Percentiles rank a stretch among this genome's conserved stretches.
Evolutionary conservation across 495 filamentous ascomycete species (phyloP).

Genomic region (Xylaria bambusicola): DNA sequence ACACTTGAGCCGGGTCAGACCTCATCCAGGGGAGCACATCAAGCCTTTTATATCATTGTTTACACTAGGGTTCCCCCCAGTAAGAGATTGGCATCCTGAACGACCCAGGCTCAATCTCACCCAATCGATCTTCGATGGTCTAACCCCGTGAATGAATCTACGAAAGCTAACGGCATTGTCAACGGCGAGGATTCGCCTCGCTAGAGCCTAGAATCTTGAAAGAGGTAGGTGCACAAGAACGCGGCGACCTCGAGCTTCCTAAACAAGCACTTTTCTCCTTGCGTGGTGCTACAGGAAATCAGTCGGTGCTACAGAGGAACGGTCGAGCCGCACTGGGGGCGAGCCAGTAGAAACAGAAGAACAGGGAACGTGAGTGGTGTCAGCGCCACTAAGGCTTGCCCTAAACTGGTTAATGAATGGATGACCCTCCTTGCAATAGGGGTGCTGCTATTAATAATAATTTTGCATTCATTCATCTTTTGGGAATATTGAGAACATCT

Average conservation of each 20-base stretch:
- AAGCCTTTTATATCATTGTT: too few species aligned
- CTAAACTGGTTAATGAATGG: neutral
- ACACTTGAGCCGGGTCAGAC: too few species aligned
- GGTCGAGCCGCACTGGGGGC: neutral
- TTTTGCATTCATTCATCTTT: too few species aligned
- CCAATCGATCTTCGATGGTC: too few species aligned
- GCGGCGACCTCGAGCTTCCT: constrained; percentile 3
- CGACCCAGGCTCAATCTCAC: too few species aligned
- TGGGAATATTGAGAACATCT: too few species aligned
- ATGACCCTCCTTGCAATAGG: neutral
- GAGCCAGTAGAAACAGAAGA: constrained; percentile 8
- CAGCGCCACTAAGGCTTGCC: neutral
- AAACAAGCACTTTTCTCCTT: constrained; percentile 7
- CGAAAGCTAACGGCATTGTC: neutral
- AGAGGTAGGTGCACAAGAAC: constrained; percentile 7
- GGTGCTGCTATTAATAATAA: too few species aligned
- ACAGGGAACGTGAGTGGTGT: constrained; percentile 5
- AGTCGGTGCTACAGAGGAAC: neutral
- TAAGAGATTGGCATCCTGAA: too few species aligned
- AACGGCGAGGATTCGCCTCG: neutral
- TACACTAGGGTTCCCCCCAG: too few species aligned
- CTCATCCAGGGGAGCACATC: too few species aligned
- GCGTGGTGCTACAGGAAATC: neutral
- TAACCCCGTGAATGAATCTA: neutral
- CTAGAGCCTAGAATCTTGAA: neutral